phyloP scores from a whole-genome alignment of 1,284 basidiomycete species.

The Pterula multifida region DNA sequence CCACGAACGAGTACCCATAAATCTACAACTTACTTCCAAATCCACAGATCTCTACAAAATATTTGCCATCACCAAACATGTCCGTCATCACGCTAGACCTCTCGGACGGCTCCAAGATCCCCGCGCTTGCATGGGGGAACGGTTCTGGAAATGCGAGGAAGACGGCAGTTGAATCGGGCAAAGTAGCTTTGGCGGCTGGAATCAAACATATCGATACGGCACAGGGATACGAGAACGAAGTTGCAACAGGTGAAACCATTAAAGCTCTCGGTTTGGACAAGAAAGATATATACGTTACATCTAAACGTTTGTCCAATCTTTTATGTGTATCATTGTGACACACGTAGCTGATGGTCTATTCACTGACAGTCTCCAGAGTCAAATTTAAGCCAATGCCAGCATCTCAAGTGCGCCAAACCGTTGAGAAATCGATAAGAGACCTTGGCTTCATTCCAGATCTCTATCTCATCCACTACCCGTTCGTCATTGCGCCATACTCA shows the following conservation, averaged over 20 bases:
- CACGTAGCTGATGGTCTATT: slow-evolving; percentile 2
- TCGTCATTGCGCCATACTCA: slow-evolving; percentile 14
- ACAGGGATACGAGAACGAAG: slow-evolving; percentile 27
- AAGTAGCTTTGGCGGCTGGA: slow-evolving; percentile 22
- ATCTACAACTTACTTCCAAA: too few relatives aligned
- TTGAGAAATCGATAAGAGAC: slow-evolving; percentile 23
- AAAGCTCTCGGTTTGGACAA: slow-evolving; percentile 13
- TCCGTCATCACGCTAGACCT: background rate
- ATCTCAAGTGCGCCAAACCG: slow-evolving; percentile 16
- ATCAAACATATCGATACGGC: slow-evolving; percentile 33
- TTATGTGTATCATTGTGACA: slow-evolving; percentile 7
- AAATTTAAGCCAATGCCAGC: slow-evolving; percentile 10
- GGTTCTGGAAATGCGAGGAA: slow-evolving; percentile 21
- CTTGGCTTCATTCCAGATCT: slow-evolving; percentile 31
- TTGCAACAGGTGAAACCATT: slow-evolving; percentile 17
- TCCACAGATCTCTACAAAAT: background rate
- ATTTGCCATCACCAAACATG: background rate
- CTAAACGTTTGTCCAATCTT: slow-evolving; percentile 15
- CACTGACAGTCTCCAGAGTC: background rate
- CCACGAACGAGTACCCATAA: too few relatives aligned
- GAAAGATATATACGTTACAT: slow-evolving; percentile 25
- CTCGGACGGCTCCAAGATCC: slow-evolving; percentile 12
- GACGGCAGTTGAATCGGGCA: slow-evolving; percentile 22
- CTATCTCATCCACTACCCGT: slow-evolving; percentile 33
- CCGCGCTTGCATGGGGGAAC: slow-evolving; percentile 28